These are phyloP conservation scores for Ulota crispa DNA, from an alignment of 225 moss, liverwort and hornwort genomes.

Conservation along the genomic window DNA sequence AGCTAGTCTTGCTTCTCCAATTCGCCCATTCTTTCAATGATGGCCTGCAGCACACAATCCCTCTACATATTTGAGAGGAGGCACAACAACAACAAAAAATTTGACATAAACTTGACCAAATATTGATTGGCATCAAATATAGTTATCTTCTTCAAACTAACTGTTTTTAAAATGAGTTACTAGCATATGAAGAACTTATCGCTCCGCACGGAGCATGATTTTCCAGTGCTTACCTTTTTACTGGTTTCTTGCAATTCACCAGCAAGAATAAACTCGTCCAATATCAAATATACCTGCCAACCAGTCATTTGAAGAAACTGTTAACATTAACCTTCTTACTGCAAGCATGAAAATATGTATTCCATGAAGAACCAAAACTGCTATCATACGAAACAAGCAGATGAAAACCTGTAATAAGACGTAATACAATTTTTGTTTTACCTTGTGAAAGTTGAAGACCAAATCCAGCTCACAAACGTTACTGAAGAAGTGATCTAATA, in stretches of 20 bases:
- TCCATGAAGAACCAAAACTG: neutral
- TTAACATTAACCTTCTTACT: neutral
- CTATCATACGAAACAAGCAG: neutral
- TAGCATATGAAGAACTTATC: neutral
- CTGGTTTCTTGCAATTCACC: constrained; percentile 99
- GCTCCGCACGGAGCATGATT: neutral
- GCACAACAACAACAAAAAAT: neutral
- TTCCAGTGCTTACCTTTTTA: constrained; percentile 66
- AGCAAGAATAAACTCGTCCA: constrained; percentile 98
- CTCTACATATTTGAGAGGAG: neutral
- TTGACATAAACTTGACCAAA: neutral
- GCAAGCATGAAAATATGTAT: neutral
- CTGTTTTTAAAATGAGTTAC: neutral
- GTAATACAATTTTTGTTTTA: constrained; percentile 1
- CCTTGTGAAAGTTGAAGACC: constrained; percentile 99
- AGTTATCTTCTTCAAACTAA: neutral
- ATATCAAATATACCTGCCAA: constrained; percentile 86
- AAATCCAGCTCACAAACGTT: constrained; percentile 99
- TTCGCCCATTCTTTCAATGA: constrained; percentile 97
- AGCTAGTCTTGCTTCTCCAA: constrained; percentile 66
- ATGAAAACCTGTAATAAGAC: neutral
- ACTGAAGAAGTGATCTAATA: constrained; percentile 99
- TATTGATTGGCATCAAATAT: neutral
- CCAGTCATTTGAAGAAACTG: neutral
- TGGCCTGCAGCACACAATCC: constrained; percentile 68